These are phyloP conservation scores for Metarhizium rileyi DNA, from an alignment of 2,329 filamentous ascomycete species.

Conservation along the genomic window DNA sequence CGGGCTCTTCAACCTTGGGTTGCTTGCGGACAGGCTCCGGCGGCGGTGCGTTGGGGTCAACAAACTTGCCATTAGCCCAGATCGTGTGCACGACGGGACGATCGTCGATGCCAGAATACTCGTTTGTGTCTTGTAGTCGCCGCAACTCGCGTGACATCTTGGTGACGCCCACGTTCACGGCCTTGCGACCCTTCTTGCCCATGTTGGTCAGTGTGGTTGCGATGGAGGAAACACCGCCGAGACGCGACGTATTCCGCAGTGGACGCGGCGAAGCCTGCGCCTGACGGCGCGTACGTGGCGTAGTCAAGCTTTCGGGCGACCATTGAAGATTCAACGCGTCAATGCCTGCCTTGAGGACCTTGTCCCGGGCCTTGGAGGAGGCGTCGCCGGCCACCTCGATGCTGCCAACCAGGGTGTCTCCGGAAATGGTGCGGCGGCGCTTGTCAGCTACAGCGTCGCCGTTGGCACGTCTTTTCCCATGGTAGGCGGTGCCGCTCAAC, in stretches of 20 bases:
- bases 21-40: conserved; percentile 29
- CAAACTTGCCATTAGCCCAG: conserved; percentile 56
- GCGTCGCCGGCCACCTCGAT: conserved; percentile 14
- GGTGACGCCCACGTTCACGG: conserved; percentile 35
- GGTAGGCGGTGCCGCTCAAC: conserved; percentile 50
- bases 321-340: conserved; percentile 37
- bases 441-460: conserved; percentile 36
- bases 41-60: conserved; percentile 34
- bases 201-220: conserved; percentile 41
- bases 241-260: conserved; percentile 34
- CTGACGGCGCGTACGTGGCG: conserved; percentile 24
- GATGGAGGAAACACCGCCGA: conserved; percentile 26
- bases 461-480: conserved; percentile 46
- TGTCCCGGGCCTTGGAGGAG: conserved; percentile 7
- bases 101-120: conserved; percentile 49
- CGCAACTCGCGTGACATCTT: conserved; percentile 47
- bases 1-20: conserved; percentile 14
- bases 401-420: conserved; percentile 24
- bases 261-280: conserved; percentile 20
- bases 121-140: conserved; percentile 52
- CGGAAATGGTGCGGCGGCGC: conserved; percentile 36
- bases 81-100: conserved; percentile 47
- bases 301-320: conserved; percentile 29
- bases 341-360: conserved; percentile 16
- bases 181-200: conserved; percentile 51